Evolutionary conservation across 352 stramenopile species (phyloP).

Genomic region (Aphanomyces euteiches): DNA sequence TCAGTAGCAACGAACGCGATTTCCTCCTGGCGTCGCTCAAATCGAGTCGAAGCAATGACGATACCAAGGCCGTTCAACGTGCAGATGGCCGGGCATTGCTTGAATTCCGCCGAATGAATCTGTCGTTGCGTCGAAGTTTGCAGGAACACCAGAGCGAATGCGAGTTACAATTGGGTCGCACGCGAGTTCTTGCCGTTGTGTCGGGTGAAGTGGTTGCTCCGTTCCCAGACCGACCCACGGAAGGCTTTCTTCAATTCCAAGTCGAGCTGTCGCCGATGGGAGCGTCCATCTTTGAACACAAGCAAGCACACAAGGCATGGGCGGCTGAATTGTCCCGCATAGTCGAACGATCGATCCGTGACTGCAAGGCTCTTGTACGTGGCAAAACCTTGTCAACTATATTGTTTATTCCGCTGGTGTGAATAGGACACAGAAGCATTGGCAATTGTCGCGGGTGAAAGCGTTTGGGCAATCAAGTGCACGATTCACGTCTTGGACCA

Average conservation of each 20-base stretch:
- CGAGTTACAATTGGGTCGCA: constrained; percentile 71
- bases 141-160: constrained; percentile 66
- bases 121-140: constrained; percentile 24
- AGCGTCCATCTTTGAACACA: constrained; percentile 69
- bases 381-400: neutral
- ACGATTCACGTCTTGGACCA: constrained; percentile 90
- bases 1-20: constrained; percentile 77
- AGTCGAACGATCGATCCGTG: constrained; percentile 88
- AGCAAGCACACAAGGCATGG: constrained; percentile 36
- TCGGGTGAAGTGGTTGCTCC: constrained; percentile 80
- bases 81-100: constrained; percentile 74
- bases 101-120: constrained; percentile 64
- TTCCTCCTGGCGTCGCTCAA: constrained; percentile 68
- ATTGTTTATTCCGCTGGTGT: neutral
- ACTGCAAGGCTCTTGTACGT: constrained; percentile 76
- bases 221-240: constrained; percentile 80
- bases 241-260: constrained; percentile 83
- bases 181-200: constrained; percentile 78
- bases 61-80: constrained; percentile 35
- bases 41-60: constrained; percentile 35
- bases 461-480: constrained; percentile 92
- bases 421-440: constrained; percentile 89
- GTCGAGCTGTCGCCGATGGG: constrained; percentile 83
- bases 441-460: constrained; percentile 89
- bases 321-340: constrained; percentile 82